Evolutionary conservation across 495 filamentous ascomycete species (phyloP), one percentile per base, ranked within the genome.

Genomic region (Podospora fimiseda): DNA sequence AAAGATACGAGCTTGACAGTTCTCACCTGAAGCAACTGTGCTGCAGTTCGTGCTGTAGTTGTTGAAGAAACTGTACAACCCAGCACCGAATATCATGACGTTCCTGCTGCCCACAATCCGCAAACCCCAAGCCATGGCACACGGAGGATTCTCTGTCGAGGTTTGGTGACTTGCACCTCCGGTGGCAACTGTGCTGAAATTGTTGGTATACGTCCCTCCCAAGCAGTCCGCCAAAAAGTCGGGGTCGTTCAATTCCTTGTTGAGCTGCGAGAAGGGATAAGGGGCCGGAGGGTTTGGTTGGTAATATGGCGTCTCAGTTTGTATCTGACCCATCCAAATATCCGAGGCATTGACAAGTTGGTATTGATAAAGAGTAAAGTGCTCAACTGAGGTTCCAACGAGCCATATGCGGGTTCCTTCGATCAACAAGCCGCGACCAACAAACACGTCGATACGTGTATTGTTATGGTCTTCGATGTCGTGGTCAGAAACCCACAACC

Each of bases 401-500:
- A 83, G 58, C 81, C 81, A 83, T 47, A 82, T 72, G 3, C 75
- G 75, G 1, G 70, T 56, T 8, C 67, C 69, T 65, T 92, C 89
- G 46, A 91, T 74, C 41, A 90, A 74, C n/a, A 92, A 72, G 43
- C 90, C 91, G 47, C 91, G 86, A 19, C 88, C 90, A 48, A 86
- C 93, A 73, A 82, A 96, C 52, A 96, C 79, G 65, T 86, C 85
- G 70, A 95, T 85, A 65, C 90, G 90, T 2, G 75, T 78, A 27
- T 72, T 65, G 52, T 80, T 80, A 66, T 85, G 80, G 59, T 88
- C 83, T 9, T 74, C 56, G 2, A 82, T 77, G 63, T 96, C 91
- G 70, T 96, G 91, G 63, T 96, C 92, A 1, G 91, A 83, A 23
- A 89, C 88, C 91, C 92, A 97, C 61, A 87, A 82, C 92, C 92